phyloP scores from a whole-genome alignment of 1,284 basidiomycete species.

The Cryptococcus sp. region DNA sequence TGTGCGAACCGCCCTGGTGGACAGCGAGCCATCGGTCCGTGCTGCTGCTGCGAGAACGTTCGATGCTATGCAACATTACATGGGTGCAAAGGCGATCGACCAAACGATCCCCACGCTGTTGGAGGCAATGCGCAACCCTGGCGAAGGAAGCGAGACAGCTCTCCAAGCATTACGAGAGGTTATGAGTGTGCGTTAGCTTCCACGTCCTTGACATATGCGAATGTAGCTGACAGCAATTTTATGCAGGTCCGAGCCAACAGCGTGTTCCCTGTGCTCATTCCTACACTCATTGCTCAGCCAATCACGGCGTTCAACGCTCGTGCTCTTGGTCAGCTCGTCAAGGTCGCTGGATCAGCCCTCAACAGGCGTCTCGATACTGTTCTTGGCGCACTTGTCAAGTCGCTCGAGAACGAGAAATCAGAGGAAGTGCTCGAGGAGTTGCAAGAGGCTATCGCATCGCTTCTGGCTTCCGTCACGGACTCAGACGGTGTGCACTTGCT shows the following conservation, averaged over 20 bases:
- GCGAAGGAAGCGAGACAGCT: conserved; percentile 90
- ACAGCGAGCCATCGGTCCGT: conserved; percentile 83
- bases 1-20: conserved; percentile 82
- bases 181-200: conserved; percentile 69
- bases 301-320: conserved; percentile 96
- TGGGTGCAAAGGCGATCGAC: conserved; percentile 87
- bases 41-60: conserved; percentile 91
- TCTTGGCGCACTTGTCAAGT: conserved; percentile 71
- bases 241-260: conserved; percentile 79
- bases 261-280: conserved; percentile 98
- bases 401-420: conserved; percentile 61
- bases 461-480: conserved; percentile 77
- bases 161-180: conserved; percentile 87
- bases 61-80: conserved; percentile 84
- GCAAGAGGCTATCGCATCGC: conserved; percentile 69
- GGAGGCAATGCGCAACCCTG: conserved; percentile 87
- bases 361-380: conserved; percentile 78
- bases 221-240: conserved; percentile 1
- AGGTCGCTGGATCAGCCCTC: conserved; percentile 87
- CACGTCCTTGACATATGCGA: not conserved
- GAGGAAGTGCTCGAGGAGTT: conserved; percentile 73
- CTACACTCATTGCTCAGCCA: conserved; percentile 83
- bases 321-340: conserved; percentile 84
- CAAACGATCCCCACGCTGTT: conserved; percentile 94
- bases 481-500: conserved; percentile 82